Percentiles rank a stretch among this genome's conserved stretches.
phyloP scores from a whole-genome alignment of 108 stramenopile genomes.

The Skeletonema costatum region DNA sequence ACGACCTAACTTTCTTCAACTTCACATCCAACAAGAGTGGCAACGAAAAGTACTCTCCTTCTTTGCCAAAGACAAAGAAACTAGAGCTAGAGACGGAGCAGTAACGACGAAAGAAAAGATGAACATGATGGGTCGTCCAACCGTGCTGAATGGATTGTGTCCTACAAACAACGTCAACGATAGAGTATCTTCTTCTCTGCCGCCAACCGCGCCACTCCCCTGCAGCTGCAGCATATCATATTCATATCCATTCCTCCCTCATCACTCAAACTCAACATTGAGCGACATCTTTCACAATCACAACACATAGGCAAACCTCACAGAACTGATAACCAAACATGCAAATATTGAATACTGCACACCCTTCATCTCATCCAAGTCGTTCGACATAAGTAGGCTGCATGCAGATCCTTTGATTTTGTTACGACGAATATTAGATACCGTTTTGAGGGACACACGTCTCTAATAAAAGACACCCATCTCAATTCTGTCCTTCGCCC shows the following conservation, averaged over 20 bases:
- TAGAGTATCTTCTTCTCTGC: neutral
- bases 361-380: constrained; percentile 40
- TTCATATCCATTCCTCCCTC: neutral
- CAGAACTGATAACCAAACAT: constrained; percentile 21
- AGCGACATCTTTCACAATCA: neutral
- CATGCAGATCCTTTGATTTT: too few relatives aligned
- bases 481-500: too few relatives aligned
- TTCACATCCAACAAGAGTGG: constrained; percentile 32
- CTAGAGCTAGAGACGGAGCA: constrained; percentile 2
- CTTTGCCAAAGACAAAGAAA: constrained; percentile 30
- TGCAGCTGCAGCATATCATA: neutral
- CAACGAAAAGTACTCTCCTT: constrained; percentile 26
- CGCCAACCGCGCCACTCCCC: neutral
- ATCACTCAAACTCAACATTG: neutral
- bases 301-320: constrained; percentile 21
- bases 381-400: too few relatives aligned
- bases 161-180: constrained; percentile 32
- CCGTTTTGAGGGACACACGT: too few relatives aligned
- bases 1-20: constrained; percentile 21
- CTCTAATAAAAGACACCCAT: too few relatives aligned
- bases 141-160: constrained; percentile 16
- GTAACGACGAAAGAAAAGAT: constrained; percentile 39
- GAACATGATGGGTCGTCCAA: constrained; percentile 41
- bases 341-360: constrained; percentile 39
- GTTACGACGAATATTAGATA: too few relatives aligned